These are phyloP conservation scores for Penicillium palitans DNA, from an alignment of 2,329 filamentous ascomycete genomes.

Conservation along the genomic window DNA sequence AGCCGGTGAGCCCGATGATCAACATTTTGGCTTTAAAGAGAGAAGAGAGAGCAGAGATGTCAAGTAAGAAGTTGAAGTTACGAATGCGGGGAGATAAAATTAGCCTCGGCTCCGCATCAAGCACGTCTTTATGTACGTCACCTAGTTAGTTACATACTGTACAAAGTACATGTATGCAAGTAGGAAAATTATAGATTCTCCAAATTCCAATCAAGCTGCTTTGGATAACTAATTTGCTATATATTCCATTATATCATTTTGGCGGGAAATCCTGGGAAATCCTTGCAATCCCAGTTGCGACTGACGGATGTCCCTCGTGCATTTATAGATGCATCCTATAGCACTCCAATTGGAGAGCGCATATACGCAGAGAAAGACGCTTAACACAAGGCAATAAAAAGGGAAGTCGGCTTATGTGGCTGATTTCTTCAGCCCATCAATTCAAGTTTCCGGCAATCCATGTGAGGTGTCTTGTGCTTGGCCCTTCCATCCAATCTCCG, in stretches of 20 bases:
- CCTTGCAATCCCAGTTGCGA: background rate
- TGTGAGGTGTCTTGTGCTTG: constrained; percentile 37
- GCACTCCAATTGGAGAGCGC: background rate
- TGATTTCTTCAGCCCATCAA: background rate
- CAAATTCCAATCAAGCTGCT: background rate
- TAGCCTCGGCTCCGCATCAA: constrained; percentile 25
- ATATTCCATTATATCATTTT: background rate
- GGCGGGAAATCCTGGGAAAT: too few relatives aligned
- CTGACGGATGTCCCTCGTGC: background rate
- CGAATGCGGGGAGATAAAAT: constrained; percentile 26
- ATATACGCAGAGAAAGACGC: background rate
- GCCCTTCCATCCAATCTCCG: constrained; percentile 55
- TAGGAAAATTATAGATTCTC: background rate
- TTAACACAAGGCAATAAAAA: background rate
- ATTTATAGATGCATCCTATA: background rate
- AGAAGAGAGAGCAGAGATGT: background rate
- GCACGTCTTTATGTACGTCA: background rate
- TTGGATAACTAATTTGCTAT: background rate
- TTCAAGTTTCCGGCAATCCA: constrained; percentile 34
- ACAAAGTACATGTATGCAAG: background rate
- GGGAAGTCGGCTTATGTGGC: background rate
- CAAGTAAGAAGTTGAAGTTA: background rate
- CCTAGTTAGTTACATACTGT: background rate
- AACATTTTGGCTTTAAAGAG: constrained; percentile 61
- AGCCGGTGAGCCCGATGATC: constrained; percentile 92